Conservation (phyloP, 192 early-diverging fungal species). For the Coemansia sp. region DNA sequence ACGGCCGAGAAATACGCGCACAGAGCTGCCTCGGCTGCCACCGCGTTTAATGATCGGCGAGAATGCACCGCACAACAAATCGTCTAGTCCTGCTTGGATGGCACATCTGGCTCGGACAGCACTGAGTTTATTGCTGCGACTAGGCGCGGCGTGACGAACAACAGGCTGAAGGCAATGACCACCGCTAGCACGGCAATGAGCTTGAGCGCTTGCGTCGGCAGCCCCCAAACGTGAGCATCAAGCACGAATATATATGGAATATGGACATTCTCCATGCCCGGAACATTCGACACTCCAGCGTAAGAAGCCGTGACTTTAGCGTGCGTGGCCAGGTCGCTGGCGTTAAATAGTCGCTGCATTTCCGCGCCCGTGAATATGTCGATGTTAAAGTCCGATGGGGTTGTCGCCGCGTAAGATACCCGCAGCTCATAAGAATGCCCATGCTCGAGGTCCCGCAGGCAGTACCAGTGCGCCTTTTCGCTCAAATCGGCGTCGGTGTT, state of each 20-base stretch:
- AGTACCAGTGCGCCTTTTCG: conserved; percentile 33
- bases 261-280: conserved; percentile 12
- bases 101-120: conserved; percentile 10
- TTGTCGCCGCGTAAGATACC: conserved; percentile 42
- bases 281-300: conserved; percentile 19
- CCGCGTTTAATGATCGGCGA: too few species aligned
- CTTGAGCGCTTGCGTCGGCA: conserved; percentile 30
- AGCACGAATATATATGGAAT: conserved; percentile 26
- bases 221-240: conserved; percentile 35
- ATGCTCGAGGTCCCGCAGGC: conserved; percentile 5
- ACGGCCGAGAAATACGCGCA: too few species aligned
- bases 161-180: conserved; percentile 11
- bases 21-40: too few species aligned
- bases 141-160: conserved; percentile 17
- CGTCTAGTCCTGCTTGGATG: not conserved
- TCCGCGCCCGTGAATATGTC: conserved; percentile 12
- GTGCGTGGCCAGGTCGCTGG: conserved; percentile 6
- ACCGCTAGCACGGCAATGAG: conserved; percentile 23
- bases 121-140: conserved; percentile 12
- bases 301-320: conserved; percentile 26
- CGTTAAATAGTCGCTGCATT: not conserved
- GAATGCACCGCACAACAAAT: too few species aligned
- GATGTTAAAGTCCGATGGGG: conserved; percentile 22
- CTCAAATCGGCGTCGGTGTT: conserved; percentile 5
- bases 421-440: conserved; percentile 33